Evolutionary conservation across 345 rosid species (phyloP).

Genomic region (Cochlearia excelsa): DNA sequence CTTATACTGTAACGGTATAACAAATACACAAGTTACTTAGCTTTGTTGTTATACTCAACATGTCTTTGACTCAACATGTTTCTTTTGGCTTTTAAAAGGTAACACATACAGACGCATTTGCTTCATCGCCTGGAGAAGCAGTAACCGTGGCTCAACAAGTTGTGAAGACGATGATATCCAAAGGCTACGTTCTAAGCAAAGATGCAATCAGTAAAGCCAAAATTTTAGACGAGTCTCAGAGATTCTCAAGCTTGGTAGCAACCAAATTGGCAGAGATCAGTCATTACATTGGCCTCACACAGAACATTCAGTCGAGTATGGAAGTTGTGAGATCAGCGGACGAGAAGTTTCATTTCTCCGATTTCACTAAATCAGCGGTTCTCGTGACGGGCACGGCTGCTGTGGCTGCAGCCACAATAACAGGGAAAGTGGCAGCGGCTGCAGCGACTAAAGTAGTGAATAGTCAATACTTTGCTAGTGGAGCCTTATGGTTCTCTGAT

Average conservation of each 20-base stretch:
- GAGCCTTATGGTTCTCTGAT: conserved; percentile 81
- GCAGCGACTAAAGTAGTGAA: conserved; percentile 62
- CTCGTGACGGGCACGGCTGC: conserved; percentile 69
- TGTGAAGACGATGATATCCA: conserved; percentile 69
- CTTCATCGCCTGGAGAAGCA: conserved; percentile 66
- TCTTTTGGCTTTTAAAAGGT: conserved; percentile 33
- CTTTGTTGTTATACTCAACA: neutral
- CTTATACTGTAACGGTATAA: conserved; percentile 36
- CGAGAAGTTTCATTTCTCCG: conserved; percentile 61
- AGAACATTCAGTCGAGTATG: conserved; percentile 56
- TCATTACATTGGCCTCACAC: conserved; percentile 61
- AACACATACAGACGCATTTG: conserved; percentile 41
- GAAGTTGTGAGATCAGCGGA: conserved; percentile 61
- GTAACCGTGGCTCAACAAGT: conserved; percentile 75
- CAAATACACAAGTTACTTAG: neutral
- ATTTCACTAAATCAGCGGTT: conserved; percentile 62
- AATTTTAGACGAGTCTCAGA: conserved; percentile 63
- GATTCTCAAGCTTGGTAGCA: conserved; percentile 56
- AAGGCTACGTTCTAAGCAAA: conserved; percentile 71
- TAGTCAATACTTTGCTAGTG: conserved; percentile 76
- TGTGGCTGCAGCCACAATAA: conserved; percentile 54
- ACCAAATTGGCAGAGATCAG: conserved; percentile 69
- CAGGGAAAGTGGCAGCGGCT: conserved; percentile 62
- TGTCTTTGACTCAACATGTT: neutral
- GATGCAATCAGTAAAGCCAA: conserved; percentile 70